phyloP scores from a whole-genome alignment of 1,284 basidiomycete species.

The Apiotrichum siamense region DNA sequence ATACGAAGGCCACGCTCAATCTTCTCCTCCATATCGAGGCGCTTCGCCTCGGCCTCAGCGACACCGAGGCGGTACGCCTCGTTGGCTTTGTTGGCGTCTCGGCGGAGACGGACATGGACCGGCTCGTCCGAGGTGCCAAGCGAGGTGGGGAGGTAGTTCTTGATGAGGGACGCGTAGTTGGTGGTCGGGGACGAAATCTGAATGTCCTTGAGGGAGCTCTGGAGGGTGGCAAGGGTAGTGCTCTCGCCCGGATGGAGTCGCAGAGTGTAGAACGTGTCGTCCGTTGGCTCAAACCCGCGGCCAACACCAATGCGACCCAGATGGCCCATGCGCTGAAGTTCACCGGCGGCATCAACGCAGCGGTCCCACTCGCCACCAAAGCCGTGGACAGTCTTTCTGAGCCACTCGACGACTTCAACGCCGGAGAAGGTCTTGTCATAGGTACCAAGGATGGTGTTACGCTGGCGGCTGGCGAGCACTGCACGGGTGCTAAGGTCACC shows the following conservation, averaged over 20 bases:
- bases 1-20: slow-evolving; percentile 73
- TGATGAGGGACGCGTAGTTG: slow-evolving; percentile 20
- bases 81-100: slow-evolving; percentile 72
- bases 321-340: slow-evolving; percentile 67
- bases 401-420: slow-evolving; percentile 70
- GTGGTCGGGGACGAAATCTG: slow-evolving; percentile 6
- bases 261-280: slow-evolving; percentile 42
- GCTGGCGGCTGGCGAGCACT: slow-evolving; percentile 60
- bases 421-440: slow-evolving; percentile 79
- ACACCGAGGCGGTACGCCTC: slow-evolving; percentile 67
- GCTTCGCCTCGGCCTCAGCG: slow-evolving; percentile 60
- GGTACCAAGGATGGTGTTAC: slow-evolving; percentile 74
- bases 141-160: slow-evolving; percentile 34
- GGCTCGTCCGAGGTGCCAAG: slow-evolving; percentile 53
- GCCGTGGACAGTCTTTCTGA: slow-evolving; percentile 61
- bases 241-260: slow-evolving; percentile 22
- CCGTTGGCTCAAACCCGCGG: slow-evolving; percentile 40
- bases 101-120: slow-evolving; percentile 60
- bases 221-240: slow-evolving; percentile 19
- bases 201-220: slow-evolving; percentile 5
- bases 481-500: slow-evolving; percentile 46
- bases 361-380: slow-evolving; percentile 66
- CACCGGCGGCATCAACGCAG: slow-evolving; percentile 69
- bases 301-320: slow-evolving; percentile 63
- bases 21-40: slow-evolving; percentile 73